These are phyloP conservation scores for Papiliotrema nemorosa DNA, from an alignment of 1,284 basidiomycete genomes.

Conservation along the genomic window DNA sequence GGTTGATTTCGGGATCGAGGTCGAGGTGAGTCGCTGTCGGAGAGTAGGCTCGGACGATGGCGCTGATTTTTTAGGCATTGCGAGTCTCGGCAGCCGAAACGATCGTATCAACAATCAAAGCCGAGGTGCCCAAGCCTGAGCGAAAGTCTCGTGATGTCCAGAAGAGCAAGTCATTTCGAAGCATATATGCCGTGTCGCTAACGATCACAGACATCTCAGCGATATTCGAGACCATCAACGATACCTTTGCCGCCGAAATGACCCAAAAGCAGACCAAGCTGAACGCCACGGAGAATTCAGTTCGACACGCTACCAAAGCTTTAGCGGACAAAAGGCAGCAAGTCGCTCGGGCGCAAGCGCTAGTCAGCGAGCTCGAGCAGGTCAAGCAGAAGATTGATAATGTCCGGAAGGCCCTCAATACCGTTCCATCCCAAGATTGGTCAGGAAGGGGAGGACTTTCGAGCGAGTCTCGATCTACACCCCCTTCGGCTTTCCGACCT, in stretches of 20 bases:
- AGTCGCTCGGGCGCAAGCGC: conserved; percentile 67
- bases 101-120: conserved; percentile 63
- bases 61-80: conserved; percentile 33
- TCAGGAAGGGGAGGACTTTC: conserved; percentile 64
- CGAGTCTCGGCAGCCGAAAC: conserved; percentile 67
- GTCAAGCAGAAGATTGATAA: conserved; percentile 72
- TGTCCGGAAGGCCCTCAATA: conserved; percentile 65
- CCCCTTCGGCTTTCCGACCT: conserved; percentile 8
- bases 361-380: conserved; percentile 72
- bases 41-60: conserved; percentile 8
- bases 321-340: conserved; percentile 84
- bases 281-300: conserved; percentile 77
- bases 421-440: conserved; percentile 67
- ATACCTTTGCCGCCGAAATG: conserved; percentile 79
- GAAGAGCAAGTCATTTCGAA: conserved; percentile 57
- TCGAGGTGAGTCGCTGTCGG: conserved; percentile 60
- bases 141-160: conserved; percentile 89
- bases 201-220: conserved; percentile 66
- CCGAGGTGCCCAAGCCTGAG: conserved; percentile 66
- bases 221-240: conserved; percentile 72
- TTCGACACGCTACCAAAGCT: conserved; percentile 83
- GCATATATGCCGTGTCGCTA: conserved; percentile 1
- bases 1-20: conserved; percentile 89
- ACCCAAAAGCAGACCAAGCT: conserved; percentile 81
- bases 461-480: conserved; percentile 54